Evolutionary conservation across 331 rosid species (phyloP), one percentile per base, ranked within the genome.

Genomic region (Dryas integrifolia): DNA sequence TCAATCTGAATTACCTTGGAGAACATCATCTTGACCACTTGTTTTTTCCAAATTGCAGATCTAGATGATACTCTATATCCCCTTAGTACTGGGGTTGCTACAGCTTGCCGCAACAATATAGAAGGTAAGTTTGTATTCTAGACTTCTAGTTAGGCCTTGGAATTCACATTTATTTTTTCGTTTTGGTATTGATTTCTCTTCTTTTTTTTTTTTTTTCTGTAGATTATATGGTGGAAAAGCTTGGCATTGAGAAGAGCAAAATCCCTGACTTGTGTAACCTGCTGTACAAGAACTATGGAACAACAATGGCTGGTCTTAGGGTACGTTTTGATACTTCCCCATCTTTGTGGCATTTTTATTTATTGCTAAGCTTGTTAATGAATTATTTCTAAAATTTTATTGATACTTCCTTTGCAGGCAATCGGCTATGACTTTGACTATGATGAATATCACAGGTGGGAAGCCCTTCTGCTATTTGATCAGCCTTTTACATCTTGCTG

Each of bases 271-370:
- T 93, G 84, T 78, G 91, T 69, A 85, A 85, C 81, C 87, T 89
- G 4, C 90, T 93, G 61, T 93, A 93, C 87, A 91, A 84, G 82
- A 83, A 91, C 51, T 93, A 91, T 70, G 98, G 98, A 82, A 93
- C 98, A 18, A 87, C 97, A 70, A 86, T 93, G 96, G 90, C 97
- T 83, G 98, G 98, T 79, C 84, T 93, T 18, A 93, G 94, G 87
- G 98, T 93, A 90, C 60, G 5, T 4, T 30, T 38, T 12, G 26
- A 44, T 4, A 18, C 15, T 44, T 41, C 7, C 6, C 6, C 18
- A 16, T 30, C 41, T 74, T 72, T 58, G 13, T 56, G 2, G 2
- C 26, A 4, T 26, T n/a, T 41, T 56, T 16, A 6, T 47, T 50
- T 44, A 7, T 52, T 26, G 55, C 30, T 53, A 8, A 47, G 39